Percentiles rank a stretch among this genome's conserved stretches.
phyloP scores from a whole-genome alignment of 164 flowering plant genomes.

The Umbilicus rupestris region DNA sequence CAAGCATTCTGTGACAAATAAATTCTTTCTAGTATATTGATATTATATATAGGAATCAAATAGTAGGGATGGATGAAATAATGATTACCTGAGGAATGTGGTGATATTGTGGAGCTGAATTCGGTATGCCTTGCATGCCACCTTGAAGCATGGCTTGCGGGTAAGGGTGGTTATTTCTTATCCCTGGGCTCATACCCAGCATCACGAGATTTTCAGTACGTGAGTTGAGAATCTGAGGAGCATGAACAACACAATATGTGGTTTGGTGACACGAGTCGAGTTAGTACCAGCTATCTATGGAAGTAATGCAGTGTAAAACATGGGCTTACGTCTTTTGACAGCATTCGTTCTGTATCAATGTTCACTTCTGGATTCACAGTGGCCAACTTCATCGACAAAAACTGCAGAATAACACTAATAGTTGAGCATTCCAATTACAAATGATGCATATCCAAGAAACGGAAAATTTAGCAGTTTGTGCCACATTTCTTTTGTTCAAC shows the following conservation, averaged over 20 bases:
- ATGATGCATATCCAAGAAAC: not conserved
- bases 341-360: constrained; percentile 52
- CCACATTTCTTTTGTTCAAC: not conserved
- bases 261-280: not conserved
- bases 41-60: not conserved
- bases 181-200: constrained; percentile 39
- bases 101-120: constrained; percentile 31
- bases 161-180: constrained; percentile 33
- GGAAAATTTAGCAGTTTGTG: not conserved
- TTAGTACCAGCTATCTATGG: not conserved
- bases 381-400: constrained; percentile 93
- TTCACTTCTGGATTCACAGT: constrained; percentile 81
- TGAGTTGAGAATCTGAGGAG: constrained; percentile 45
- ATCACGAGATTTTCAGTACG: constrained; percentile 28
- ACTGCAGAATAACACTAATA: constrained; percentile 34
- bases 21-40: not conserved
- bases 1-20: constrained; percentile 25
- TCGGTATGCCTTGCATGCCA: constrained; percentile 26
- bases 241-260: not conserved
- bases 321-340: constrained; percentile 75
- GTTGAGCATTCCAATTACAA: not conserved
- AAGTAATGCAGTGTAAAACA: not conserved
- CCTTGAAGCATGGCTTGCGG: constrained; percentile 28
- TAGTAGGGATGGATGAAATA: not conserved
- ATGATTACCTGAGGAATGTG: constrained; percentile 47